These are phyloP conservation scores for Lepidium campestre DNA, from an alignment of 441 rosid genomes.

Conservation along the genomic window DNA sequence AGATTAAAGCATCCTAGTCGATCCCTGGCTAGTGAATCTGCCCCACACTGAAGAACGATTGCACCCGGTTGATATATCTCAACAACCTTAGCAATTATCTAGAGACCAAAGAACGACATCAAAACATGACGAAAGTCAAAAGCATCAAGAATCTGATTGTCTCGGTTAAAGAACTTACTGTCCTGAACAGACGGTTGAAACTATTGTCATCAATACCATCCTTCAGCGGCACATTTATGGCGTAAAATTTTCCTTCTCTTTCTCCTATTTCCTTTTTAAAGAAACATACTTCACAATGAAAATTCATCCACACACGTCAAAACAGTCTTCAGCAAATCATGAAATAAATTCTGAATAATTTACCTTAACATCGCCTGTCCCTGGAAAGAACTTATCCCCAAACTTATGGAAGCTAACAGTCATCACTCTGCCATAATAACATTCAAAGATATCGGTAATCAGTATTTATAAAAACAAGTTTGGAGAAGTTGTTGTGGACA, in stretches of 20 bases:
- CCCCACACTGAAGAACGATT: slow-evolving; percentile 97
- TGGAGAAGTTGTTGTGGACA: background rate
- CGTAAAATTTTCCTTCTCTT: slow-evolving; percentile 92
- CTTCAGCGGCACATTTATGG: slow-evolving; percentile 93
- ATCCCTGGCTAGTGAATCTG: slow-evolving; percentile 98
- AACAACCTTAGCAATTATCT: slow-evolving; percentile 89
- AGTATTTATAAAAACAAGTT: slow-evolving; percentile 1
- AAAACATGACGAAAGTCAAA: background rate
- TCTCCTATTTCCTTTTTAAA: slow-evolving; percentile 84
- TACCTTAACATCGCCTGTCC: slow-evolving; percentile 98
- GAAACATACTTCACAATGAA: background rate
- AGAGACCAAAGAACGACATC: background rate
- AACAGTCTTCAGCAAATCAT: background rate
- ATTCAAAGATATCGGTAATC: background rate
- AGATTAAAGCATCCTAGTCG: slow-evolving; percentile 98
- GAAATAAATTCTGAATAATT: background rate
- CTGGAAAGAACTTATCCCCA: slow-evolving; percentile 97
- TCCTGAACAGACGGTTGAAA: slow-evolving; percentile 90
- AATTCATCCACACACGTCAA: background rate
- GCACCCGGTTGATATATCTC: slow-evolving; percentile 91
- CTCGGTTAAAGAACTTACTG: slow-evolving; percentile 47
- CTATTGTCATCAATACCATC: slow-evolving; percentile 96
- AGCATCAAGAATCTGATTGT: background rate
- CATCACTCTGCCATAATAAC: slow-evolving; percentile 74
- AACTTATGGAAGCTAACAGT: slow-evolving; percentile 98